Percentiles rank a stretch among this genome's conserved stretches.
Conservation (phyloP, 2,329 filamentous ascomycete genomes). For the Fusarium anguioides region DNA sequence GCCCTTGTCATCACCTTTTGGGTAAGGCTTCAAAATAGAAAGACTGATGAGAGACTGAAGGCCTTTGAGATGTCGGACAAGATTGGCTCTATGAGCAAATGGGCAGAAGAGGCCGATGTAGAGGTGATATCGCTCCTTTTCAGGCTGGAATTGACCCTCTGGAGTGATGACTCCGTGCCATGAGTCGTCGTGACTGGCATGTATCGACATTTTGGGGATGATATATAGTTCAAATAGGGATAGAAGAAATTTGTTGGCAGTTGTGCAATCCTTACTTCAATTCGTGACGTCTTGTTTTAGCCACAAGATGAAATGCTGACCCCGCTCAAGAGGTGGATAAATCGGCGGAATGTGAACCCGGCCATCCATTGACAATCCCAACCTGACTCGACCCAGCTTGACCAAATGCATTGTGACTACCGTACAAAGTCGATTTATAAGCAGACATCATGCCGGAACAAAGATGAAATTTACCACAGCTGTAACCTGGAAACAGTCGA, state of each 20-base stretch:
- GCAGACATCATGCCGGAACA: neutral
- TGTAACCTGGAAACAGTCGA: no score
- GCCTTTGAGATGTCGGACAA: constrained; percentile 77
- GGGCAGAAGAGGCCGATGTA: constrained; percentile 71
- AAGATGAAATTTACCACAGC: neutral
- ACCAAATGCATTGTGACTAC: neutral
- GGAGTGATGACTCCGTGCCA: constrained; percentile 41
- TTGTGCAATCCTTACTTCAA: neutral
- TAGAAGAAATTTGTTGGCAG: neutral
- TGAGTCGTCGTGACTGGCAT: constrained; percentile 37
- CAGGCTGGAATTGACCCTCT: constrained; percentile 61
- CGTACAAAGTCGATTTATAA: neutral
- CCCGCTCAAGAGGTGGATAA: constrained; percentile 4
- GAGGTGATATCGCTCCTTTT: constrained; percentile 69
- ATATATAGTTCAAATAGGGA: no score
- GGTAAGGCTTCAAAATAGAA: constrained; percentile 72
- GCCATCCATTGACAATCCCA: neutral
- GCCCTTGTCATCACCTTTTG: constrained; percentile 71
- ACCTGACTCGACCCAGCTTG: neutral
- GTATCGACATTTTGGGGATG: constrained; percentile 26
- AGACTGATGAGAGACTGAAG: constrained; percentile 75
- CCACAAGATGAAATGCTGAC: neutral
- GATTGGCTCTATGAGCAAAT: constrained; percentile 77
- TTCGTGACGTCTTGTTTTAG: neutral
- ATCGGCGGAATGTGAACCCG: neutral